These are phyloP conservation scores for Tricholoma furcatifolium DNA, from an alignment of 768 basidiomycete species.

Conservation along the genomic window DNA sequence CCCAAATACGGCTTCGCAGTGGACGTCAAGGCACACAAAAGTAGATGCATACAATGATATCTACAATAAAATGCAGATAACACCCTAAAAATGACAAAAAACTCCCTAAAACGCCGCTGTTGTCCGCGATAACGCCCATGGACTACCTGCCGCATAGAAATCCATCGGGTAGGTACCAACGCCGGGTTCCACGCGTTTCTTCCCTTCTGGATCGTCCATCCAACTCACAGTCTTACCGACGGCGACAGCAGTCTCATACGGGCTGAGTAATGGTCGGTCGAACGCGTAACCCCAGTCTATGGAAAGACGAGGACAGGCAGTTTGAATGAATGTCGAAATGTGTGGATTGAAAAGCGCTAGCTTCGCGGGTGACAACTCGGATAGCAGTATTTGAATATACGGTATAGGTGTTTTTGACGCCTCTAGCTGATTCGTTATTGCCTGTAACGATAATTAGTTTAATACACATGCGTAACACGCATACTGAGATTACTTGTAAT, in stretches of 20 bases:
- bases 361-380: slow-evolving; percentile 96
- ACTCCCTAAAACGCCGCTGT: slow-evolving; percentile 45
- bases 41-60: not conserved
- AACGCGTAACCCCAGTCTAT: slow-evolving; percentile 99
- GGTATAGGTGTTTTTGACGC: slow-evolving; percentile 56
- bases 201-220: slow-evolving; percentile 40
- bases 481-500: slow-evolving; percentile 51
- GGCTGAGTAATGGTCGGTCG: slow-evolving; percentile 80
- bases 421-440: slow-evolving; percentile 71
- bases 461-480: not conserved
- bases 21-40: not conserved
- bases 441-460: slow-evolving; percentile 33
- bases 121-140: slow-evolving; percentile 68
- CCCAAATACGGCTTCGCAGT: too few relatives aligned
- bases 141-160: slow-evolving; percentile 83
- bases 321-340: slow-evolving; percentile 91
- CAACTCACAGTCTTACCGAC: slow-evolving; percentile 69
- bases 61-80: not conserved
- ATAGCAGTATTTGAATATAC: slow-evolving; percentile 89
- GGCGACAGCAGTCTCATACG: slow-evolving; percentile 90
- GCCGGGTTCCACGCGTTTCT: slow-evolving; percentile 20
- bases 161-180: slow-evolving; percentile 88
- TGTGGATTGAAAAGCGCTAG: slow-evolving; percentile 79
- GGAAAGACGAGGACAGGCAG: slow-evolving; percentile 92
- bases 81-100: not conserved